Conservation (phyloP, 495 filamentous ascomycete species). For the Amphirosellinia nigrospora region DNA sequence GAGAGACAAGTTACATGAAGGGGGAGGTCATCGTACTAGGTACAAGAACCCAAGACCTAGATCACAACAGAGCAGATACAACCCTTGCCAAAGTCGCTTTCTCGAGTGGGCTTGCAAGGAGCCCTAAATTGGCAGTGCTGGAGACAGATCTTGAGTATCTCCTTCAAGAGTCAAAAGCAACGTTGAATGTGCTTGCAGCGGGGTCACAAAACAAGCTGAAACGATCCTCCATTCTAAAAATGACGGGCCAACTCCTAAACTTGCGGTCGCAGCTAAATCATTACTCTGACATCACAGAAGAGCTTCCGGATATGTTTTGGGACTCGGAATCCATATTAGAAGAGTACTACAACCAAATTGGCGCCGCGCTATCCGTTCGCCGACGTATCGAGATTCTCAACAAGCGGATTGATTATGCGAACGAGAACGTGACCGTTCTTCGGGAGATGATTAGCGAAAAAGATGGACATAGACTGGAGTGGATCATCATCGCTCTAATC, state of each 20-base stretch:
- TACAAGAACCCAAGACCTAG: slow-evolving; percentile 59
- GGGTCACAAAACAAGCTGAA: slow-evolving; percentile 69
- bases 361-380: slow-evolving; percentile 87
- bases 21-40: slow-evolving; percentile 92
- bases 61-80: slow-evolving; percentile 64
- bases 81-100: slow-evolving; percentile 95
- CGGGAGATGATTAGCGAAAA: slow-evolving; percentile 88
- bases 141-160: slow-evolving; percentile 84
- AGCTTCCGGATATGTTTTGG: slow-evolving; percentile 96
- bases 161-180: slow-evolving; percentile 69
- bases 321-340: slow-evolving; percentile 86
- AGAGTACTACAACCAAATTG: slow-evolving; percentile 93
- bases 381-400: slow-evolving; percentile 91
- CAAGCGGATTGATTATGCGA: slow-evolving; percentile 96
- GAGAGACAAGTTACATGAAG: slow-evolving; percentile 78
- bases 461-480: slow-evolving; percentile 86
- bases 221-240: slow-evolving; percentile 81
- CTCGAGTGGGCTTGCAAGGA: slow-evolving; percentile 90
- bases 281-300: slow-evolving; percentile 95
- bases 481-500: slow-evolving; percentile 96
- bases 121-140: slow-evolving; percentile 94
- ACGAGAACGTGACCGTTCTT: slow-evolving; percentile 90
- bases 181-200: slow-evolving; percentile 78
- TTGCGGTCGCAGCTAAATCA: slow-evolving; percentile 93
- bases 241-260: slow-evolving; percentile 90